These are phyloP conservation scores for Dipteronia dyeriana DNA, from an alignment of 345 rosid species.

Conservation along the genomic window DNA sequence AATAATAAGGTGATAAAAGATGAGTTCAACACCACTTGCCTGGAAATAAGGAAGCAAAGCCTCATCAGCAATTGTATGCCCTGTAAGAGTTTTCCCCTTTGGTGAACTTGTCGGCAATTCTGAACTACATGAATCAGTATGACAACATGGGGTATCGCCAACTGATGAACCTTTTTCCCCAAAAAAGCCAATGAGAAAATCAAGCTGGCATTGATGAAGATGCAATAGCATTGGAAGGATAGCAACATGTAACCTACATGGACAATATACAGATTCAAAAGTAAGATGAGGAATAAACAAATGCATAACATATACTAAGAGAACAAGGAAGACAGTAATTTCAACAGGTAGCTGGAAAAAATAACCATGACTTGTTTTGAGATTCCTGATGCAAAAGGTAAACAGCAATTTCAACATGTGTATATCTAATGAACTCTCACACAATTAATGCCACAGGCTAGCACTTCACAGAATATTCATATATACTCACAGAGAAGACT, in stretches of 20 bases:
- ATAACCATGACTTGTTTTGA: not conserved
- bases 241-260: conserved; percentile 68
- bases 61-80: conserved; percentile 60
- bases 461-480: not conserved
- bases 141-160: conserved; percentile 44
- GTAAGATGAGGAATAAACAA: not conserved
- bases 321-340: not conserved
- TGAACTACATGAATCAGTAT: conserved; percentile 44
- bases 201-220: conserved; percentile 94
- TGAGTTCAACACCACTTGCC: conserved; percentile 45
- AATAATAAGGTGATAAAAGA: conserved; percentile 10
- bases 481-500: not conserved
- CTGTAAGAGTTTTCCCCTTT: conserved; percentile 31
- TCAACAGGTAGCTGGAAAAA: not conserved
- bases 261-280: conserved; percentile 23
- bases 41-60: conserved; percentile 97
- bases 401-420: not conserved
- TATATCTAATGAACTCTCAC: not conserved
- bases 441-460: not conserved
- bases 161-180: conserved; percentile 50
- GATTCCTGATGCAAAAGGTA: not conserved
- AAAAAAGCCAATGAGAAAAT: conserved; percentile 82
- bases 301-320: not conserved
- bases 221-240: conserved; percentile 82
- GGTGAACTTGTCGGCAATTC: conserved; percentile 19